Base-by-base conservation (phyloP, 2,329 filamentous ascomycete genomes). In the Alternaria rosae region DNA sequence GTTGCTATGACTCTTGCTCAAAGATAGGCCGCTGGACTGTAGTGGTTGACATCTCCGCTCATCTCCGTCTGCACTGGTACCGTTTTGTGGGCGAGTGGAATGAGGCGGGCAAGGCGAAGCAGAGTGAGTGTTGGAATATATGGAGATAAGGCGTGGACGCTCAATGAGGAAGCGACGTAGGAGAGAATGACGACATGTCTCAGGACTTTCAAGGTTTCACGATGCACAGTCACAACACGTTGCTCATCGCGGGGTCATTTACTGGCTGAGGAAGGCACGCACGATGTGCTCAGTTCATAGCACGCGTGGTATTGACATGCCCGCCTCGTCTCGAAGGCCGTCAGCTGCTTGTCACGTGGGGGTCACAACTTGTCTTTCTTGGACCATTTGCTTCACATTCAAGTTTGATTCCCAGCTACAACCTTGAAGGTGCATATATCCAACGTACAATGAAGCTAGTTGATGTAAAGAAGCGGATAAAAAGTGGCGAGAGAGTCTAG, bases 401-500 rank as follows among this genome's bases (percentile, higher is more conserved):
- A 51, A 51, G 47, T 35, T 51, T 51, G 26, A 51, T 35, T 35
- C 47, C 47, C 5, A 17, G 47, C 47, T 9, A 50, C 13, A 28
- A 9, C 26, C 35, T 38, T 38, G 35, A 9, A 38, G 35, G 17
- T 41, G 30, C 54, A 56, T 48, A n/a, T 13, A 30, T 2, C 1
- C 12, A 17, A 50, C 43, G 44, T 50, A 50, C 28, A 15, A 32
- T 35, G 47, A 50, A 15, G 47, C 47, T 23, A n/a, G 21, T 15
- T 8, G 26, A 26, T 30, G 17, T 44, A 26, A 28, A 47, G 41
- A 47, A n/a, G n/a, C 13, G 25, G 51, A 23, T 42, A 52, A 42
- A 38, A 48, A 42, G 58, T 60, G 53, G 45, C 53, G n/a, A 50
- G 30, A 38, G 45, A 28, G 30, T 30, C 32, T 41, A 44, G 30